Base-by-base conservation (phyloP, 2,329 filamentous ascomycete genomes). In the Trichoderma gracile region DNA sequence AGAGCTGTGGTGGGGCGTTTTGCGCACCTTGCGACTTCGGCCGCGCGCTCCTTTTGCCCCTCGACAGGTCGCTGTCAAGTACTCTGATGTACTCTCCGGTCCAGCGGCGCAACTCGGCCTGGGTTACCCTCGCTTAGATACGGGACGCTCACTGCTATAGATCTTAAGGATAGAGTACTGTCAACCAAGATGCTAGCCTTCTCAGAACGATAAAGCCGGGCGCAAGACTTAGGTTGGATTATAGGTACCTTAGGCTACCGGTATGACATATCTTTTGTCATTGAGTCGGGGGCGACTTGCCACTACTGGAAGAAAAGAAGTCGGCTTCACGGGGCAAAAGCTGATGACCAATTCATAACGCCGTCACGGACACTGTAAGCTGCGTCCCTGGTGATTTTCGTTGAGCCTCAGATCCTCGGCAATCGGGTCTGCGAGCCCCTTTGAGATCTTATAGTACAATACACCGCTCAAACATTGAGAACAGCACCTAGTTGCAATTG, bases 81-180 rank as follows among this genome's bases (percentile, higher is more conserved):
- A 62, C 17, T 19, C 7, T 38, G 25, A 53, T 17, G 58, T 62
- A 54, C 49, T 19, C 27, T 46, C 49, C 25, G n/a, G 53, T 19
- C 38, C 46, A 62, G 52, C 52, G 17, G 46, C 49, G 60, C 55
- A 54, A 63, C 64, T 55, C 59, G 59, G 59, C 33, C 58, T 63
- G 49, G 27, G 10, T 15, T 52, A 52, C 27, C 9, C 17, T 63
- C 60, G 67, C 64, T 17, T 62, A 55, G 46, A 50, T 21, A 49
- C 57, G 63, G 47, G 49, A 54, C 47, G 55, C 58, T 38, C 40
- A 43, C 49, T 52, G 25, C 49, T 52, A 33, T 33, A 33, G n/a
- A n/a, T n/a, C n/a, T n/a, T n/a, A n/a, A n/a, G n/a, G n/a, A n/a
- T n/a, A n/a, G n/a, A n/a, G n/a, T n/a, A n/a, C n/a, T 23, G 6